phyloP scores from a whole-genome alignment of 1,284 basidiomycete species.

The Ceratobasidium sp. region DNA sequence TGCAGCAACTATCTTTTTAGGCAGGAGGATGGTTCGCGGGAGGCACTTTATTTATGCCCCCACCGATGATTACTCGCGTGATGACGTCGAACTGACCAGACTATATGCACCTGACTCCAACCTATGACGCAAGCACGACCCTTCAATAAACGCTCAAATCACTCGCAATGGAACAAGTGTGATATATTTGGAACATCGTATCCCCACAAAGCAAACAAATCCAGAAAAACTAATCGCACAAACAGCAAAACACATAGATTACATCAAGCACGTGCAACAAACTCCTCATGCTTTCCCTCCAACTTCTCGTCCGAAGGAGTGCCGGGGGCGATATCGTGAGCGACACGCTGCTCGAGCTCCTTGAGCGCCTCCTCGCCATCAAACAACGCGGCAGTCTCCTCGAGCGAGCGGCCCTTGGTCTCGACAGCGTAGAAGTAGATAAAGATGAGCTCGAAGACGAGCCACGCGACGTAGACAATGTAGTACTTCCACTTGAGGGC shows the following conservation, averaged over 20 bases:
- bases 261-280: not conserved
- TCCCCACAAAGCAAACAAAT: slow-evolving; percentile 18
- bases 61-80: not conserved
- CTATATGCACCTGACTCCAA: not conserved
- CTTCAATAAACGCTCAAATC: not conserved
- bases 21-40: too few species aligned
- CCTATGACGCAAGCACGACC: not conserved
- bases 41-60: not conserved
- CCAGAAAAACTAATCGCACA: too few species aligned
- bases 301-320: slow-evolving; percentile 38
- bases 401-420: slow-evolving; percentile 71
- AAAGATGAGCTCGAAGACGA: slow-evolving; percentile 59
- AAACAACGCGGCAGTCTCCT: slow-evolving; percentile 71
- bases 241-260: too few species aligned
- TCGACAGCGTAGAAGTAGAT: slow-evolving; percentile 68
- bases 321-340: slow-evolving; percentile 22
- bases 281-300: slow-evolving; percentile 26
- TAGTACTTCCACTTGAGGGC: slow-evolving; percentile 52
- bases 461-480: slow-evolving; percentile 54
- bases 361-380: slow-evolving; percentile 60
- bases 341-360: slow-evolving; percentile 37
- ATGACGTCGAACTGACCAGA: not conserved
- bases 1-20: too few species aligned
- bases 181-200: slow-evolving; percentile 7
- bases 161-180: not conserved